Evolutionary conservation across 139 green algal species (phyloP), one percentile per base, ranked within the genome.

Genomic region (Protoeuglena noctilucae): DNA sequence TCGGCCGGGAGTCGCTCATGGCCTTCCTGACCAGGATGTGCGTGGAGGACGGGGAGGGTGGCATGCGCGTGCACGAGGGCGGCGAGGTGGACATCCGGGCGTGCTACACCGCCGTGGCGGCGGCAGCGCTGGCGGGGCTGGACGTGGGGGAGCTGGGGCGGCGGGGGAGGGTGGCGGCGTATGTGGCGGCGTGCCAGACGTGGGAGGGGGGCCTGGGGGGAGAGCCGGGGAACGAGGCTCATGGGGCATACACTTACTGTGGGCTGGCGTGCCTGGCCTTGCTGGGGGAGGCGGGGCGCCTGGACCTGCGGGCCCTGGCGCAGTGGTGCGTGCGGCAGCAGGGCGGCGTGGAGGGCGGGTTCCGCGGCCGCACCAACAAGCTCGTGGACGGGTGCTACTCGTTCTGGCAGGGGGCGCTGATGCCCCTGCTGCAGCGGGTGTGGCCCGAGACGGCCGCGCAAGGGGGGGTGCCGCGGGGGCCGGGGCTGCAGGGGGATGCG

Each of bases 341-440:
- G 72, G 84, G 82, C 46, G 29, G 48, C 2, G 53, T 87, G 23
- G 90, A 95, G 64, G 91, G 91, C 5, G 91, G 91, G 6, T 98
- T 95, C 68, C 89, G 81, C 57, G 92, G 92, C 1, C 76, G 92
- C 30, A 98, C 89, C n/a, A 89, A 95, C 73, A 99, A 99, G 74
- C 78, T 99, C 30, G 89, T 94, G 46, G 92, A 99, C 56, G 87
- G 87, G 27, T 99, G 92, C 70, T 99, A 99, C 78, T 88, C 72
- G 41, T 89, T 80, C 47, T 96, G 87, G 87, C 89, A 96, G 76
- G 91, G 88, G 0, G 79, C 62, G 3, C 40, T 84, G 40, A 85
- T 94, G 48, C 71, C 74, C 0, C 49, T 95, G 34, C 65, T 96
- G 48, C 54, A 75, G 50, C n/a, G 40, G 7, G 4, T 4, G 2